Evolutionary conservation across 805 yeast genomes (phyloP).

Genomic region (Lipomyces yamanashiensis): DNA sequence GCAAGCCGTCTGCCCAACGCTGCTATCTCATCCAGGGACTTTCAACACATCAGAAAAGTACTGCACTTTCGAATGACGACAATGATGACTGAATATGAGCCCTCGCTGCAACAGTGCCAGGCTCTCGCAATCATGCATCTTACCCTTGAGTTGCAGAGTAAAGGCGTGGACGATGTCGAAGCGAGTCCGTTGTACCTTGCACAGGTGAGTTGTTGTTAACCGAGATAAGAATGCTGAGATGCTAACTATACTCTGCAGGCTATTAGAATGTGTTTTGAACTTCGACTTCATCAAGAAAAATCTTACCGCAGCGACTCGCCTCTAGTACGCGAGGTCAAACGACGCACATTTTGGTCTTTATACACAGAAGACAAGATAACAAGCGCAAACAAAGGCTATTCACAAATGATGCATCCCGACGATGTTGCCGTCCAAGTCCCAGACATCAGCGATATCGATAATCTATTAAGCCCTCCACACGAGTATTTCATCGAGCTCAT

Average conservation of each 20-base stretch:
- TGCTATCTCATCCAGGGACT: constrained; percentile 21
- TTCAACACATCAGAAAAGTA: constrained; percentile 20
- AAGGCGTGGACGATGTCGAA: constrained; percentile 16
- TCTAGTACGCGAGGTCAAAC: constrained; percentile 21
- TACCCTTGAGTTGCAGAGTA: constrained; percentile 19
- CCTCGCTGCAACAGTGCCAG: constrained; percentile 21
- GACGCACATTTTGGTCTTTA: constrained; percentile 26
- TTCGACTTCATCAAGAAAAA: constrained; percentile 16
- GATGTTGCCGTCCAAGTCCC: constrained; percentile 22
- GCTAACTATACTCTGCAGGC: constrained; percentile 4
- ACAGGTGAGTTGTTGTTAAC: constrained; percentile 8
- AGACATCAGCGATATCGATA: constrained; percentile 18
- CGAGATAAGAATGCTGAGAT: neutral
- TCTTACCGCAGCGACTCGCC: constrained; percentile 17
- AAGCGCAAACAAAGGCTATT: constrained; percentile 22
- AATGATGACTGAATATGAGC: constrained; percentile 10
- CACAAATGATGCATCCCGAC: constrained; percentile 13
- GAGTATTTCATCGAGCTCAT: constrained; percentile 23
- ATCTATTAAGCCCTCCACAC: constrained; percentile 10
- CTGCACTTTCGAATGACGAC: constrained; percentile 15
- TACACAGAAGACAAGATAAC: constrained; percentile 19
- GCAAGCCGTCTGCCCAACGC: constrained; percentile 28
- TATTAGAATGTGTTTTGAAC: constrained; percentile 22
- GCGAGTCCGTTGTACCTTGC: constrained; percentile 19
- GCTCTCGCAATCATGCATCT: constrained; percentile 25